These are phyloP conservation scores for Saturnispora mendoncae DNA, from an alignment of 805 yeast species.

Conservation along the genomic window DNA sequence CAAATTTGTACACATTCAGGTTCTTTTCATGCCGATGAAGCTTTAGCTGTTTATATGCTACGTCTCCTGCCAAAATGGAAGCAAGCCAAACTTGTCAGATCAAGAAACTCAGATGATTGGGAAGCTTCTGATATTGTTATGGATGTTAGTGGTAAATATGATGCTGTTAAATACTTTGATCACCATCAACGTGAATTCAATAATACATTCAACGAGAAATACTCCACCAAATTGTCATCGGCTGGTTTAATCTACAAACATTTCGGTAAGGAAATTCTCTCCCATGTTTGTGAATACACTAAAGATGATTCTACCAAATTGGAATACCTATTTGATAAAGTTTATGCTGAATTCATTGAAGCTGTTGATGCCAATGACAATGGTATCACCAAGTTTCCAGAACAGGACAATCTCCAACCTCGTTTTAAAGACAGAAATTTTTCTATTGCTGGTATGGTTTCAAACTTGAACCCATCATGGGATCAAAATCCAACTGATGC, in stretches of 20 bases:
- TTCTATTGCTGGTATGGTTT: conserved; percentile 68
- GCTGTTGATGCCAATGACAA: conserved; percentile 94
- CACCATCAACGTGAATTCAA: conserved; percentile 93
- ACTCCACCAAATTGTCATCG: conserved; percentile 73
- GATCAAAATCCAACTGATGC: conserved; percentile 57
- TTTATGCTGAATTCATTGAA: conserved; percentile 84
- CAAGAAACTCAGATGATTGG: conserved; percentile 77
- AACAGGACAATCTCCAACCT: conserved; percentile 42
- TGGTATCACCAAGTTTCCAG: conserved; percentile 68
- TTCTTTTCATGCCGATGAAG: conserved; percentile 94
- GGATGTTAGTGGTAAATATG: conserved; percentile 91
- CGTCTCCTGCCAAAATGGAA: conserved; percentile 59
- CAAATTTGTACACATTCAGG: conserved; percentile 90
- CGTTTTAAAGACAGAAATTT: conserved; percentile 65
- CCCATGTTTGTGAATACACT: conserved; percentile 37
- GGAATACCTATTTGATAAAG: conserved; percentile 58
- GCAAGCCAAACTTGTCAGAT: conserved; percentile 64
- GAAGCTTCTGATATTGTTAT: conserved; percentile 86
- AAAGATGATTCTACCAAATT: conserved; percentile 30
- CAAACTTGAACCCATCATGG: conserved; percentile 83
- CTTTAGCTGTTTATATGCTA: conserved; percentile 85
- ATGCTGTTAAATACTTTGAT: conserved; percentile 77
- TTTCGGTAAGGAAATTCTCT: conserved; percentile 63
- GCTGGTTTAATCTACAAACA: conserved; percentile 93
- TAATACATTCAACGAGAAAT: conserved; percentile 58